These are phyloP conservation scores for Ramaria sp. DNA, from an alignment of 768 basidiomycete genomes.

Conservation along the genomic window DNA sequence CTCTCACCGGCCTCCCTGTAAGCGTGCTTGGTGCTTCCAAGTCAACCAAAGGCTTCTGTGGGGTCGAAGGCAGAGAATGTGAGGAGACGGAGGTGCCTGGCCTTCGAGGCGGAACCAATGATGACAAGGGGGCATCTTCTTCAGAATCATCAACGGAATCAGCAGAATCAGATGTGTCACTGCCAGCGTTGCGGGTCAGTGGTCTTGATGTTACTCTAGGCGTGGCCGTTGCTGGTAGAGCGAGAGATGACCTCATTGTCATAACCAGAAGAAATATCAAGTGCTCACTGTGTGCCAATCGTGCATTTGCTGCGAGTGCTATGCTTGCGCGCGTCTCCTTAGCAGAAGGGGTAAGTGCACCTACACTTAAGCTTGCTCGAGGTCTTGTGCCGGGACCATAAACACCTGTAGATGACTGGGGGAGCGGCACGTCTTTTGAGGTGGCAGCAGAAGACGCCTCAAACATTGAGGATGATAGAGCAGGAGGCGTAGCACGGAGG, in stretches of 20 bases:
- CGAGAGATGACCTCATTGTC: neutral
- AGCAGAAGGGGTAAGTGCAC: slow-evolving; percentile 41
- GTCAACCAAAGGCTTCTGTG: slow-evolving; percentile 34
- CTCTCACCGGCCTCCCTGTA: slow-evolving; percentile 2
- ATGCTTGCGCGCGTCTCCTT: slow-evolving; percentile 41
- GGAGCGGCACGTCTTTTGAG: neutral
- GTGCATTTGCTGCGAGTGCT: slow-evolving; percentile 12
- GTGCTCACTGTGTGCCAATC: slow-evolving; percentile 4
- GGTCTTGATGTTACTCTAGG: neutral
- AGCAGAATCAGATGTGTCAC: slow-evolving; percentile 17
- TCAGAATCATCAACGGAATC: slow-evolving; percentile 26
- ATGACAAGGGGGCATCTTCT: slow-evolving; percentile 55
- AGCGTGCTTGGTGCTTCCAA: slow-evolving; percentile 16
- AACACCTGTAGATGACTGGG: slow-evolving; percentile 19
- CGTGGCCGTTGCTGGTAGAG: neutral
- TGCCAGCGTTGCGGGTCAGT: neutral
- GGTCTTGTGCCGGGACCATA: slow-evolving; percentile 22
- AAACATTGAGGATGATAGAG: neutral
- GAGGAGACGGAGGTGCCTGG: slow-evolving; percentile 49
- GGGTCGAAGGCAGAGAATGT: slow-evolving; percentile 17
- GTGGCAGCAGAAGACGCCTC: neutral
- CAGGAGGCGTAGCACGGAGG: neutral
- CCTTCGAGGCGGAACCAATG: slow-evolving; percentile 48
- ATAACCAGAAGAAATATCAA: neutral
- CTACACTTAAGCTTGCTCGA: slow-evolving; percentile 49